phyloP scores from a whole-genome alignment of 1,284 basidiomycete genomes.

The Ceratobasidium sp. region DNA sequence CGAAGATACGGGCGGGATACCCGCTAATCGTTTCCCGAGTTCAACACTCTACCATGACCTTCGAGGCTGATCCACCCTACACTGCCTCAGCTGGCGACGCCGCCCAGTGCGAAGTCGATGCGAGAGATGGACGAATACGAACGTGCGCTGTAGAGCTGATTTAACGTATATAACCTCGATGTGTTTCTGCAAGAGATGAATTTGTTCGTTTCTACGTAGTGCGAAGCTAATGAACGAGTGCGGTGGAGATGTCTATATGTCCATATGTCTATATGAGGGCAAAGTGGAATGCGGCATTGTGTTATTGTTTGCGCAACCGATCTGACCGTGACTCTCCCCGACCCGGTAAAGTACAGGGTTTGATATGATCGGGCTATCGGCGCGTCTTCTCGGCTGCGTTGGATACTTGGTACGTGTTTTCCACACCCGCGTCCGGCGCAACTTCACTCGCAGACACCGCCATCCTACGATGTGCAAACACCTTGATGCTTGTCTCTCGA shows the following conservation, averaged over 20 bases:
- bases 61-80: conserved; percentile 61
- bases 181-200: conserved; percentile 89
- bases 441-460: conserved; percentile 81
- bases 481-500: conserved; percentile 57
- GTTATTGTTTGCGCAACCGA: neutral
- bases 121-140: conserved; percentile 85
- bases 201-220: neutral
- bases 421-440: conserved; percentile 67
- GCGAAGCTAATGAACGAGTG: neutral
- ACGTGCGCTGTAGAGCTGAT: conserved; percentile 97
- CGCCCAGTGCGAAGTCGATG: conserved; percentile 57
- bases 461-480: conserved; percentile 80
- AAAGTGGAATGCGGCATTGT: conserved; percentile 90
- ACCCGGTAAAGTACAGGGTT: conserved; percentile 94
- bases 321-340: conserved; percentile 46
- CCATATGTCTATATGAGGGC: conserved; percentile 97
- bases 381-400: conserved; percentile 93
- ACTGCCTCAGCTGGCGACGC: conserved; percentile 44
- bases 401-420: conserved; percentile 87
- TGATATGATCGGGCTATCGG: conserved; percentile 97
- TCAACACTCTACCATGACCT: conserved; percentile 67
- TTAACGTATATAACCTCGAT: conserved; percentile 97
- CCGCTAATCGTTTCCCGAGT: conserved; percentile 63
- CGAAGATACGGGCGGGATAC: conserved; percentile 77
- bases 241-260: too few species aligned